Conservation (phyloP, 768 basidiomycete species). For the Termitomyces bulborhizus region DNA sequence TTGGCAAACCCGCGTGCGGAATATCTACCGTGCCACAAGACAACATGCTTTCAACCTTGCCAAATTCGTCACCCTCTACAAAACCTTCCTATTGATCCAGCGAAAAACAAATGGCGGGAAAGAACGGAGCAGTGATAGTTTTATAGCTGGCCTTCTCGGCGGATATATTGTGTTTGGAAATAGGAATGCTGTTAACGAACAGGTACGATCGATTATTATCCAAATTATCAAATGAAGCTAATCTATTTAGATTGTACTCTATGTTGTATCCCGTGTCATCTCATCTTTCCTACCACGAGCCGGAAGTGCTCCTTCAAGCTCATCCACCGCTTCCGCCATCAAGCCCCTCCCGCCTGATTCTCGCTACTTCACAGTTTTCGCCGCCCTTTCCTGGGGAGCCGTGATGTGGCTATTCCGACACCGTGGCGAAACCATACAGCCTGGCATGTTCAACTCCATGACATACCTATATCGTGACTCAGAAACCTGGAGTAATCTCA, state of each 20-base stretch:
- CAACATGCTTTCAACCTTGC: conserved; percentile 90
- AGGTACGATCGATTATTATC: conserved; percentile 42
- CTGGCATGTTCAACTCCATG: conserved; percentile 97
- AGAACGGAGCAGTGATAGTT: conserved; percentile 75
- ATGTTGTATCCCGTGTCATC: conserved; percentile 88
- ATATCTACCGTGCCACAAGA: conserved; percentile 80
- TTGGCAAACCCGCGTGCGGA: conserved; percentile 58
- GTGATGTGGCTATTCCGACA: conserved; percentile 97
- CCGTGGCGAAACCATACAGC: conserved; percentile 85
- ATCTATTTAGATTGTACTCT: conserved; percentile 78
- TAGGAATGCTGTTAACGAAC: conserved; percentile 84
- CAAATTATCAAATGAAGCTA: conserved; percentile 6
- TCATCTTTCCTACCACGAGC: conserved; percentile 89
- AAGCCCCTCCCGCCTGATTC: conserved; percentile 82
- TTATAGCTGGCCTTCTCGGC: conserved; percentile 88
- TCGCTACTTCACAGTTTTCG: conserved; percentile 79
- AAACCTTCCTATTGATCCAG: conserved; percentile 78
- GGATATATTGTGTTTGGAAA: conserved; percentile 89
- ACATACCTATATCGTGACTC: conserved; percentile 93
- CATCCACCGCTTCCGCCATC: conserved; percentile 34
- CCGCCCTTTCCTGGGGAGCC: conserved; percentile 87
- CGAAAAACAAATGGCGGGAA: conserved; percentile 78
- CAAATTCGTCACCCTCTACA: conserved; percentile 93
- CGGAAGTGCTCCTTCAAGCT: conserved; percentile 37
- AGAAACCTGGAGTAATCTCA: conserved; percentile 75